Evolutionary conservation across 2,329 filamentous ascomycete species (phyloP).

Genomic region (Chrysoporthe cubensis): DNA sequence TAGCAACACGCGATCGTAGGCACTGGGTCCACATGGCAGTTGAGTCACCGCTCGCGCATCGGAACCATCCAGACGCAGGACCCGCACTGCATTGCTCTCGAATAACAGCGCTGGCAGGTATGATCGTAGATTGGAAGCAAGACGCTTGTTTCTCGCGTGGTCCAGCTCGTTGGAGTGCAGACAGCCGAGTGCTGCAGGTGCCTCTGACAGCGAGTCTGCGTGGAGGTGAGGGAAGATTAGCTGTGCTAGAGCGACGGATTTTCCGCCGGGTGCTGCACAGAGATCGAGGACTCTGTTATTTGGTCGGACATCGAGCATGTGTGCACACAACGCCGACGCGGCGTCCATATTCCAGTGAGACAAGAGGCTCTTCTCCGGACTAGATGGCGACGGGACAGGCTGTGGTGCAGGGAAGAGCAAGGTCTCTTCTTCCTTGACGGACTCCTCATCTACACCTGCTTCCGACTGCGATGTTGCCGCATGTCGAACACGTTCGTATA

Average conservation of each 20-base stretch:
- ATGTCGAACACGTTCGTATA: slow-evolving; percentile 6
- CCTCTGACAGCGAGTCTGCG: slow-evolving; percentile 30
- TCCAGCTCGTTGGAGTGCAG: slow-evolving; percentile 45
- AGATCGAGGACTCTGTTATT: slow-evolving; percentile 45
- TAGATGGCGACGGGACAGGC: slow-evolving; percentile 21
- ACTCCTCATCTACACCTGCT: neutral
- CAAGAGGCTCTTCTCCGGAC: slow-evolving; percentile 29
- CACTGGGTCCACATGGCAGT: slow-evolving; percentile 36
- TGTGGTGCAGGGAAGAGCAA: slow-evolving; percentile 35
- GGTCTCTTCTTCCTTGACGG: slow-evolving; percentile 19
- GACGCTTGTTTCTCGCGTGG: slow-evolving; percentile 37
- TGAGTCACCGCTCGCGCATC: slow-evolving; percentile 34
- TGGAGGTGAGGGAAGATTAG: slow-evolving; percentile 33
- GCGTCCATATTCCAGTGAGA: slow-evolving; percentile 39
- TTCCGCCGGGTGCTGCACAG: slow-evolving; percentile 44
- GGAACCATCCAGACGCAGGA: slow-evolving; percentile 35
- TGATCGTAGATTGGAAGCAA: slow-evolving; percentile 34
- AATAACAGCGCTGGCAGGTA: slow-evolving; percentile 35
- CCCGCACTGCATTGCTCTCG: slow-evolving; percentile 31
- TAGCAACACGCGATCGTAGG: slow-evolving; percentile 45
- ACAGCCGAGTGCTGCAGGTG: slow-evolving; percentile 35
- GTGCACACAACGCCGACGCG: slow-evolving; percentile 37
- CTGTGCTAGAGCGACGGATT: slow-evolving; percentile 40
- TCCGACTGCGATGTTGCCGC: neutral
- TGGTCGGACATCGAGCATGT: slow-evolving; percentile 39